phyloP scores from a whole-genome alignment of 495 filamentous ascomycete species.

The Penicillium psychrofluorescens region DNA sequence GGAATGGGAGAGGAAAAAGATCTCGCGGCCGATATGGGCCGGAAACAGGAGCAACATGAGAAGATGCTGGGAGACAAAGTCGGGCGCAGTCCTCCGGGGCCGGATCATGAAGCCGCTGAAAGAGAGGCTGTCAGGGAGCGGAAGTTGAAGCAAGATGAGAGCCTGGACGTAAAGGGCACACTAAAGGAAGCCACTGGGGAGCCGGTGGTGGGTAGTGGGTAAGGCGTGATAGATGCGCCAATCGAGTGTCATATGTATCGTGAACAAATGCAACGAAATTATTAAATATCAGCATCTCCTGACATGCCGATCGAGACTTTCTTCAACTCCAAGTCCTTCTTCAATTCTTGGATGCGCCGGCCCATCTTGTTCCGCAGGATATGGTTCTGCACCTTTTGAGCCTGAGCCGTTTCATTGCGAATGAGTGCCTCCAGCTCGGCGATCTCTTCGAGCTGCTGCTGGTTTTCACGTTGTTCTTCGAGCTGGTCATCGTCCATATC shows the following conservation, averaged over 20 bases:
- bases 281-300: constrained; percentile 25
- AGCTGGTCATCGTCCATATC: constrained; percentile 50
- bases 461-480: constrained; percentile 39
- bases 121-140: constrained; percentile 21
- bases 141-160: constrained; percentile 22
- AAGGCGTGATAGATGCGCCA: constrained; percentile 2
- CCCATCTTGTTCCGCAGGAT: constrained; percentile 46
- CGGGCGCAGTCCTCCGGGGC: constrained; percentile 11
- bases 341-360: constrained; percentile 38
- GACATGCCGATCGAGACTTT: constrained; percentile 41
- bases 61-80: constrained; percentile 26
- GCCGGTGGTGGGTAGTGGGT: constrained; percentile 17
- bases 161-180: constrained; percentile 22
- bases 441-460: constrained; percentile 44
- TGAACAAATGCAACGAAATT: background rate
- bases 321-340: constrained; percentile 41
- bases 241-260: constrained; percentile 8
- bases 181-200: constrained; percentile 23
- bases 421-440: constrained; percentile 42
- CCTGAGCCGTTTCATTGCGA: constrained; percentile 33
- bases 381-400: constrained; percentile 33
- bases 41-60: constrained; percentile 40
- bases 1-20: constrained; percentile 31
- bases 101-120: constrained; percentile 17
- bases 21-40: constrained; percentile 33